Evolutionary conservation across 257 asterid species (phyloP).

Genomic region (Petunia axillaris): DNA sequence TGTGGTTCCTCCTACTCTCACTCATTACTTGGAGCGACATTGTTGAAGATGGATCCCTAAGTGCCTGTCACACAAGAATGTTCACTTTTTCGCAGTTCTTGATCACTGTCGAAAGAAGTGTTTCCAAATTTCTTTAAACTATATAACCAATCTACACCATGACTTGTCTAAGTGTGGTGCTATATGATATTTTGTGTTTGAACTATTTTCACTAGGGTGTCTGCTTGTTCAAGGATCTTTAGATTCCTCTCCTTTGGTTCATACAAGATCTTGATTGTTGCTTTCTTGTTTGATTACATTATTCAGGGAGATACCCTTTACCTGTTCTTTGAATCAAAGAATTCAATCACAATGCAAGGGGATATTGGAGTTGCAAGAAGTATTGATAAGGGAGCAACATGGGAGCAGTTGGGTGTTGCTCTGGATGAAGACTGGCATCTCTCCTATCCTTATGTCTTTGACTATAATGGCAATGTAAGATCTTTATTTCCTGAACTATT

Average conservation of each 20-base stretch:
- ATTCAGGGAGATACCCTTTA: slow-evolving; percentile 74
- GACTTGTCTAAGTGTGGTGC: neutral
- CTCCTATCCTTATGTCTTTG: slow-evolving; percentile 90
- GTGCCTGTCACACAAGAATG: no score
- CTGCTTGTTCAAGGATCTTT: neutral
- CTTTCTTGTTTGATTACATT: slow-evolving; percentile 6
- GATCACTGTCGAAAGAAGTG: no score
- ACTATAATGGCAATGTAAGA: slow-evolving; percentile 83
- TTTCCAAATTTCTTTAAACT: no score
- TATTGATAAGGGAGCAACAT: slow-evolving; percentile 79
- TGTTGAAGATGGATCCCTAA: no score
- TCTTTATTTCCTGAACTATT: slow-evolving; percentile 12
- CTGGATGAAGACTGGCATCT: slow-evolving; percentile 99
- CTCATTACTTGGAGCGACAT: no score
- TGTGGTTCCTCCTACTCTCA: no score
- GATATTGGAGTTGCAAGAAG: slow-evolving; percentile 94
- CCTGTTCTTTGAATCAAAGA: slow-evolving; percentile 84
- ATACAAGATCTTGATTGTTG: neutral
- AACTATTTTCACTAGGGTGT: neutral
- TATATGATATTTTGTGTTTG: neutral
- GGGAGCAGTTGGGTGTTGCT: slow-evolving; percentile 93
- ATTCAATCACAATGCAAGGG: slow-evolving; percentile 90
- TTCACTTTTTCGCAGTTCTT: no score
- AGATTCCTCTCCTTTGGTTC: neutral
- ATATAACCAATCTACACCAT: no score